These are phyloP conservation scores for Blastocrithidia nonstop DNA, from an alignment of 208 protist species.

Conservation along the genomic window DNA sequence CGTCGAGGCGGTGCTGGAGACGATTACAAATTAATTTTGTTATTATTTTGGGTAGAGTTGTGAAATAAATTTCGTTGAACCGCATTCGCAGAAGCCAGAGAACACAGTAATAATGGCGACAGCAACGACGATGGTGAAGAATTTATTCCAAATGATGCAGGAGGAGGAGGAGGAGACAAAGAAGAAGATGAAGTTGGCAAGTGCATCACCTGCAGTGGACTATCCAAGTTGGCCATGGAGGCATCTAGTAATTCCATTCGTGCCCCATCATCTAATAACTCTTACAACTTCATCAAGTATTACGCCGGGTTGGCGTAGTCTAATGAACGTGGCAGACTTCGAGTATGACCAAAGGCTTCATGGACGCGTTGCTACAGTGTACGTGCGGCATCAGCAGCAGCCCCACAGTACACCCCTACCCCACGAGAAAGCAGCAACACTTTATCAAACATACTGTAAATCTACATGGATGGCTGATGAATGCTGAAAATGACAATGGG, in stretches of 20 bases:
- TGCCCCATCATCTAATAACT: constrained; percentile 50
- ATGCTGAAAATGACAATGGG: constrained; percentile 87
- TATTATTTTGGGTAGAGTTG: too few relatives aligned
- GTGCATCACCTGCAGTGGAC: too few relatives aligned
- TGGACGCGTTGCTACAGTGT: constrained; percentile 38
- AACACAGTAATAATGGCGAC: too few relatives aligned
- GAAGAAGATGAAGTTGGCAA: too few relatives aligned
- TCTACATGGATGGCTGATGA: constrained; percentile 82
- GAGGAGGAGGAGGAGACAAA: too few relatives aligned
- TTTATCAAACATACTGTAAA: constrained; percentile 81
- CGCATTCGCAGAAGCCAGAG: too few relatives aligned
- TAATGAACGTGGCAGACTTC: constrained; percentile 14
- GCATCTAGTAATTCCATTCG: constrained; percentile 33
- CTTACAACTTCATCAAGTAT: constrained; percentile 79
- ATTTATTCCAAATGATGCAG: too few relatives aligned
- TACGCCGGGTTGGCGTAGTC: constrained; percentile 63
- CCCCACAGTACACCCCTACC: constrained; percentile 74
- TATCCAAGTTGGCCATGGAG: too few relatives aligned
- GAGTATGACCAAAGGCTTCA: constrained; percentile 20
- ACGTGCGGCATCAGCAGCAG: constrained; percentile 30
- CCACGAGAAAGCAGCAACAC: constrained; percentile 72
- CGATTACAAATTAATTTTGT: too few relatives aligned
- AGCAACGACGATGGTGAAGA: too few relatives aligned
- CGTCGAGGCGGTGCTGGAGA: too few relatives aligned
- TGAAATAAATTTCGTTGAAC: too few relatives aligned